Conservation (phyloP, 768 basidiomycete genomes). For the Boletus rex-veris region DNA sequence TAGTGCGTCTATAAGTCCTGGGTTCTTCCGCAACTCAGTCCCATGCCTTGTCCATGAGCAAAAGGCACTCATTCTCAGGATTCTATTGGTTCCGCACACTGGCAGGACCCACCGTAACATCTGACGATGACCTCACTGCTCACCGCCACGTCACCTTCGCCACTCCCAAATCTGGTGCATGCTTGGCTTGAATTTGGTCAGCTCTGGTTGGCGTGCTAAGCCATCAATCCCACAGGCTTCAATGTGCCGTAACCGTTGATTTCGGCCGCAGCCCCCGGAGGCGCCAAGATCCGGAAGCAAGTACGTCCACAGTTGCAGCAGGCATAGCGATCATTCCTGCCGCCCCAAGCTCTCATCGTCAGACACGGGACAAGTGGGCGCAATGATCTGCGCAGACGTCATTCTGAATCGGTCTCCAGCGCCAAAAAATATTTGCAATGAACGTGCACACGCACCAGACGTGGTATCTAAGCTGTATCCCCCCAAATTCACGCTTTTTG, state of each 20-base stretch:
- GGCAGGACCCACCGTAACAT: background rate
- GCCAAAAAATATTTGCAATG: too few relatives aligned
- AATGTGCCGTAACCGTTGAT: background rate
- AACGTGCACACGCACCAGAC: too few relatives aligned
- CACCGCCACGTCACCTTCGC: too few relatives aligned
- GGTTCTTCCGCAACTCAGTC: background rate
- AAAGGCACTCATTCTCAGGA: too few relatives aligned
- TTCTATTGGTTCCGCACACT: too few relatives aligned
- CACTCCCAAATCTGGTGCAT: too few relatives aligned
- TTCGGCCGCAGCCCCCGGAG: background rate
- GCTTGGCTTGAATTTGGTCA: background rate
- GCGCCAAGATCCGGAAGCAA: background rate
- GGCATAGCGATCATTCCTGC: background rate
- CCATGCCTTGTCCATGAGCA: too few relatives aligned
- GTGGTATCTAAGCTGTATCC: background rate
- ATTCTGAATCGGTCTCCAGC: too few relatives aligned
- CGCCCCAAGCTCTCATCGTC: background rate
- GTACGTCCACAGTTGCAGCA: background rate
- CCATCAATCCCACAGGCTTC: background rate
- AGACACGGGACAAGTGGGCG: too few relatives aligned
- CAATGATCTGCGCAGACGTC: too few relatives aligned
- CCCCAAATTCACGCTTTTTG: too few relatives aligned
- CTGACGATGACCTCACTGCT: background rate
- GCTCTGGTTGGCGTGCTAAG: background rate
- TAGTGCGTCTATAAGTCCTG: conserved; percentile 6